phyloP scores from a whole-genome alignment of 192 early-diverging fungal genomes.

The Mortierella antarctica region DNA sequence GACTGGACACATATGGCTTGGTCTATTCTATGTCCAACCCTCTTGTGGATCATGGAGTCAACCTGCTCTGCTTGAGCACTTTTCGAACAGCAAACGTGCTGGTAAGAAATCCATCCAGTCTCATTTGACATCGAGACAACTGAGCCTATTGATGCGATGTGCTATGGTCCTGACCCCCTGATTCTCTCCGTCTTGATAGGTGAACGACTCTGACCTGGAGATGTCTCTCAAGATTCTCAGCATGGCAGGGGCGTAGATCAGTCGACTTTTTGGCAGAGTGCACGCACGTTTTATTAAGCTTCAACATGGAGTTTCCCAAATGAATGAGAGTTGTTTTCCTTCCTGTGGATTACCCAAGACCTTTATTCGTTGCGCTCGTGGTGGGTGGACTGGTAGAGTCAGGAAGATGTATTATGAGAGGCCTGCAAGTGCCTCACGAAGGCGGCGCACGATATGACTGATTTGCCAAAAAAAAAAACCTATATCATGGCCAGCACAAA shows the following conservation, averaged over 20 bases:
- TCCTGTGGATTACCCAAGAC: no score
- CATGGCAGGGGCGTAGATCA: neutral
- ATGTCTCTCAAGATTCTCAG: slow-evolving; percentile 42
- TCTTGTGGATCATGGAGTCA: slow-evolving; percentile 57
- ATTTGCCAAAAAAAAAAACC: no score
- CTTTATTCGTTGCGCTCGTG: no score
- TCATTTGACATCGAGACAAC: neutral
- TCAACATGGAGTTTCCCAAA: no score
- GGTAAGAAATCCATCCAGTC: slow-evolving; percentile 30
- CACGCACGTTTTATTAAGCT: no score
- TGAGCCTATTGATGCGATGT: neutral
- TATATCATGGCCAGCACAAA: no score
- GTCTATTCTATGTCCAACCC: slow-evolving; percentile 73
- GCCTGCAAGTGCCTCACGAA: no score
- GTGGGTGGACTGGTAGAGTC: no score
- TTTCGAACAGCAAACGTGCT: slow-evolving; percentile 68
- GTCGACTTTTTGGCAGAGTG: no score
- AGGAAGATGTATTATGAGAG: no score
- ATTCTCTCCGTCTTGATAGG: slow-evolving; percentile 10
- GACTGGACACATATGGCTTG: slow-evolving; percentile 68
- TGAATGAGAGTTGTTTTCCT: no score
- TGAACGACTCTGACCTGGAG: slow-evolving; percentile 40
- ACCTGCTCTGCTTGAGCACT: slow-evolving; percentile 69
- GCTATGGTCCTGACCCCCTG: neutral
- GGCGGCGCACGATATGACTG: no score